phyloP scores from a whole-genome alignment of 2,329 filamentous ascomycete genomes.

The Penicillium sp. region DNA sequence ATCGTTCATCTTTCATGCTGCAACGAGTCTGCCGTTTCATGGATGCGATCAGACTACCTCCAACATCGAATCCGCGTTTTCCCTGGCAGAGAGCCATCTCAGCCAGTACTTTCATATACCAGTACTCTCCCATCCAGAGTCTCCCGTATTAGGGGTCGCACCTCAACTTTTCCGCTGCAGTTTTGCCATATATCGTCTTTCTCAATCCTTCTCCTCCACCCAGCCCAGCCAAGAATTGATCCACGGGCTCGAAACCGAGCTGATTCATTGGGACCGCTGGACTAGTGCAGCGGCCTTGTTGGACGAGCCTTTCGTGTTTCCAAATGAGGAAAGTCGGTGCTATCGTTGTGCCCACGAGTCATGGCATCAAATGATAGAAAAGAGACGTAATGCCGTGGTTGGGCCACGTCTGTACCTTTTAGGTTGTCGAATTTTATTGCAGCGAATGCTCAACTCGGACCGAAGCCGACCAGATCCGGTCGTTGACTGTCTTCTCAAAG shows the following conservation, averaged over 20 bases:
- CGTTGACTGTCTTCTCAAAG: constrained; percentile 8
- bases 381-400: not conserved
- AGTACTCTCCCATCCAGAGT: constrained; percentile 5
- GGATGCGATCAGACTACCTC: not conserved
- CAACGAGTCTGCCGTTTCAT: constrained; percentile 29
- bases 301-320: not conserved
- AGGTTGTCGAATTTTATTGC: constrained; percentile 17
- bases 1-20: constrained; percentile 29
- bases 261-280: constrained; percentile 1
- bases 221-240: not conserved
- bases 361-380: not conserved
- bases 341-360: not conserved
- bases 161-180: constrained; percentile 24
- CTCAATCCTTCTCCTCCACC: not conserved
- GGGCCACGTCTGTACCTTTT: constrained; percentile 20
- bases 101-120: constrained; percentile 5
- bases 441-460: not conserved
- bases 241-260: constrained; percentile 1
- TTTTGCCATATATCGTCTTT: constrained; percentile 15
- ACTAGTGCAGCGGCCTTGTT: not conserved
- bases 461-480: not conserved
- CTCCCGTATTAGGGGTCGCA: constrained; percentile 23
- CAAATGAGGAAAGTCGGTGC: not conserved
- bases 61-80: constrained; percentile 22
- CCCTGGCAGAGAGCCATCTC: constrained; percentile 14